Base-by-base conservation (phyloP, 164 flowering plant species). In the Annona squamosa region DNA sequence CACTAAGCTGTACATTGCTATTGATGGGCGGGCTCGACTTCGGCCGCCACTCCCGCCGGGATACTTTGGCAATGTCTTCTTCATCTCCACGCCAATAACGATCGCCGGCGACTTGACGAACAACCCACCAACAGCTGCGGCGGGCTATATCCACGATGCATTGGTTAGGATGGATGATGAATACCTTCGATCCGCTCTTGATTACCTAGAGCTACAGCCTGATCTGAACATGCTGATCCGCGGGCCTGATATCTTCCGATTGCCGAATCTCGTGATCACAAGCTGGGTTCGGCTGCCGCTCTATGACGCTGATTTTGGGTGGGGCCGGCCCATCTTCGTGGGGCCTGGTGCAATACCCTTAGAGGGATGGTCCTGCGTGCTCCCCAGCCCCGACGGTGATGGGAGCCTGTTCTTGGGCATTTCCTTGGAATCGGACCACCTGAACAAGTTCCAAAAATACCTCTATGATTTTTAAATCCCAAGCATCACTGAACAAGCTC, bases 141-240 rank as follows among this genome's bases (percentile, higher is more conserved):
- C 90, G 1, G 71, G 84, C 3, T 59, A n/a, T 66, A 86, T 90
- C 48, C 89, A 83, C 48, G 83, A 82, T 2, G 83, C 81, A 1
- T 82, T 85, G 3, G 88, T 86, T 2, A 75, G 73, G 41, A 45
- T 62, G 66, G 73, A 71, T 46, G 73, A 71, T n/a, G 73, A 63
- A 42, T 71, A 71, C 67, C 42, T 71, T 63, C 77, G 85, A 65
- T 89, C 93, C 7, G 91, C 93, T 26, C 77, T 89, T 2, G 93
- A 89, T 72, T 89, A 83, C 78, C 68, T 89, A 37, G 91, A 88
- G 78, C 64, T 85, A 45, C 94, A 88, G 77, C 88, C 94, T 2
- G 84, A 82, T 9, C 83, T 89, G 0, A 84, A 89, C 0, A 87
- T 89, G 19, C 37, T 26, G 85, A 42, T 26, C 37, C 37, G 37